Base-by-base conservation (phyloP, 1,284 basidiomycete genomes). In the Xerocomus nothofagi region DNA sequence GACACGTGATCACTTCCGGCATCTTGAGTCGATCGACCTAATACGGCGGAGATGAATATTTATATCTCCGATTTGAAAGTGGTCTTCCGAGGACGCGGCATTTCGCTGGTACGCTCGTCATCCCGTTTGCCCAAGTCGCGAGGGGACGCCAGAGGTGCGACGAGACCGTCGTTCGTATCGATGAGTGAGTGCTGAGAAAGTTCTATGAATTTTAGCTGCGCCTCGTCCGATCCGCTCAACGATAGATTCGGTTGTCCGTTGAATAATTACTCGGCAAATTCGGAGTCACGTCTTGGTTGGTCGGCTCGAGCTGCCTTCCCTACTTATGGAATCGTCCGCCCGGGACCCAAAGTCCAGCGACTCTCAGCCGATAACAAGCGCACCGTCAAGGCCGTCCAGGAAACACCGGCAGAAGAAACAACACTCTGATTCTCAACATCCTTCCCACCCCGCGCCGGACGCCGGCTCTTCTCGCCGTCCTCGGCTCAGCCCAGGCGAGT, bases 401-500 rank as follows among this genome's bases (percentile, higher is more conserved):
- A 81, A 73, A 62, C 57, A 66, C 45, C 79, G 80, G 72, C 76
- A 78, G 58, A 73, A 68, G 60, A 80, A 73, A 66, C 69, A 58
- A 54, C 59, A n/a, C n/a, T n/a, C 72, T 62, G 67, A 71, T 38
- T 47, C 61, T 51, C 51, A 61, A 33, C 56, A 60, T 10, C 38
- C 48, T 53, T 46, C 54, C 11, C 47, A 51, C 30, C 47, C 57
- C 44, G 49, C 55, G 23, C 54, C 62, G 46, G 57, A 54, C 51
- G 31, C 58, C 45, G 47, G 57, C 39, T 55, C 55, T 51, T 49
- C 59, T 51, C 53, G 54, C 53, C 66, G 57, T 42, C 55, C 52
- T 23, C 62, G 60, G 60, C 60, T 55, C 57, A 70, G 63, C 57
- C 38, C 57, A 53, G 53, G 54, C 50, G 54, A 57, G 43, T 53